Conservation (phyloP, 306 rosid genomes). For the Luffa aegyptiaca region DNA sequence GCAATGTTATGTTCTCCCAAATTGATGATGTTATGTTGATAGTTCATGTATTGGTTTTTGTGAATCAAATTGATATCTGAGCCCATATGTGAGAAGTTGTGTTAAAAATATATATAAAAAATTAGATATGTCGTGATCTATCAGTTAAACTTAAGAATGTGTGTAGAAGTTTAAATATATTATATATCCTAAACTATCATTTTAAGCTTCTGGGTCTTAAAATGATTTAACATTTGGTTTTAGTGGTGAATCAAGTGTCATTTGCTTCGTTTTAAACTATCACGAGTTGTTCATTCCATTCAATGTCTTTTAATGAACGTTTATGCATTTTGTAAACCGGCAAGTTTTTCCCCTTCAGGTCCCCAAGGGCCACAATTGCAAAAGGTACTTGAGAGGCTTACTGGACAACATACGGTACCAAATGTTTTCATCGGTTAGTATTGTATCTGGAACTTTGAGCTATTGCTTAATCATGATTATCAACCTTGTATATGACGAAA, state of each 20-base stretch:
- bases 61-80: neutral
- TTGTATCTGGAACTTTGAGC: neutral
- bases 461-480: neutral
- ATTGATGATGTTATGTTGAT: neutral
- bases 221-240: neutral
- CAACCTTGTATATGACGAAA: neutral
- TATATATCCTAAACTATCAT: too few species aligned
- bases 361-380: constrained; percentile 96
- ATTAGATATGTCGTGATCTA: too few species aligned
- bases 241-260: neutral
- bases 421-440: constrained; percentile 81
- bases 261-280: neutral
- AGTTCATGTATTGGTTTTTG: neutral
- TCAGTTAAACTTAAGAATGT: too few species aligned
- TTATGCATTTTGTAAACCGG: neutral
- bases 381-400: constrained; percentile 72
- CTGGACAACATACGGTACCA: constrained; percentile 95
- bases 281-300: neutral
- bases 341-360: constrained; percentile 34
- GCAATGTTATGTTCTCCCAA: neutral
- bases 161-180: too few species aligned
- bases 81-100: neutral
- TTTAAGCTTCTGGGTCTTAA: too few species aligned
- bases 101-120: neutral
- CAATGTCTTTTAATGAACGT: neutral